phyloP scores from a whole-genome alignment of 108 stramenopile species.

The Cylindrotheca fusiformis region DNA sequence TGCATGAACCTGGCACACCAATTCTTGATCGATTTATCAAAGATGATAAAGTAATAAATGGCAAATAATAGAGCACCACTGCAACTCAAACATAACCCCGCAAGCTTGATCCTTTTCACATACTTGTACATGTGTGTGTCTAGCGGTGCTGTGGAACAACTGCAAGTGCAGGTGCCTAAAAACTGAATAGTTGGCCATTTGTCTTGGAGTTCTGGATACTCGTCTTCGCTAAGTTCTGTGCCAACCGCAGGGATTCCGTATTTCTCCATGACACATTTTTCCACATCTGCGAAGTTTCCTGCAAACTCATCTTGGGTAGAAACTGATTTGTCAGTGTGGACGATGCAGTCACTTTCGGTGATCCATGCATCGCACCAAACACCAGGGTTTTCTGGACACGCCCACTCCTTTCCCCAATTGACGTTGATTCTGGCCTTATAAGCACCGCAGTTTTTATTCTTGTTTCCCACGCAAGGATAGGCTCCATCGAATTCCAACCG shows the following conservation, averaged over 20 bases:
- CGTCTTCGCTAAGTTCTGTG: neutral
- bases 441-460: neutral
- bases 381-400: neutral
- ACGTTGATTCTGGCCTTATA: neutral
- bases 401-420: neutral
- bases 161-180: neutral
- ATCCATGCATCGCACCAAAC: neutral
- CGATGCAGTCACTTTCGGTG: neutral
- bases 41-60: neutral
- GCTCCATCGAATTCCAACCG: neutral
- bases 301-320: neutral
- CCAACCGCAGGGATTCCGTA: neutral
- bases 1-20: too few relatives aligned
- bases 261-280: neutral
- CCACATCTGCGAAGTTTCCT: neutral
- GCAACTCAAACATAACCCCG: neutral
- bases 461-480: neutral
- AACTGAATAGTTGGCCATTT: neutral
- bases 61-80: neutral
- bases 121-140: neutral
- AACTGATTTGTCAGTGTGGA: neutral
- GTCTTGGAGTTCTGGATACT: neutral
- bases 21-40: neutral
- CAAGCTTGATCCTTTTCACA: neutral
- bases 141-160: neutral